These are phyloP conservation scores for Plantago coronopus DNA, from an alignment of 305 asterid species.

Conservation along the genomic window DNA sequence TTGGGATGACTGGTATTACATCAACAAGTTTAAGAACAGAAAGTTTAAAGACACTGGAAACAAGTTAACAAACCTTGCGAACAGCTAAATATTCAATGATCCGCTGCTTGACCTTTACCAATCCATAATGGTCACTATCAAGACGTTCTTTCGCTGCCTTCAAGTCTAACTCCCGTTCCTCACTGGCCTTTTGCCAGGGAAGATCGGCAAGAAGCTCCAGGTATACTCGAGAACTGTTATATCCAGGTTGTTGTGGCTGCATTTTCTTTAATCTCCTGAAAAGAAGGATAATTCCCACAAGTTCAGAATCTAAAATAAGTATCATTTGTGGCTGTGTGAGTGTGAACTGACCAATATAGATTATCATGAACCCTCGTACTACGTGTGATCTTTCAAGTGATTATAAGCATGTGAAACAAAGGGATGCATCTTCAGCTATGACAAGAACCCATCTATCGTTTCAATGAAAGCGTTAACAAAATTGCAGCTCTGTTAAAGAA, in stretches of 20 bases:
- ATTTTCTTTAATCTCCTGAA: constrained; percentile 94
- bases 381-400: neutral
- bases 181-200: constrained; percentile 94
- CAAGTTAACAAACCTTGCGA: constrained; percentile 67
- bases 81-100: constrained; percentile 97
- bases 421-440: neutral
- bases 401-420: neutral
- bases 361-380: neutral
- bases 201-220: constrained; percentile 97
- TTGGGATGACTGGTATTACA: constrained; percentile 21
- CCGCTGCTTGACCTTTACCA: constrained; percentile 90
- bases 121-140: constrained; percentile 91
- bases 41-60: constrained; percentile 20
- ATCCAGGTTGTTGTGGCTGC: constrained; percentile 99
- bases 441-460: neutral
- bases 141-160: constrained; percentile 90
- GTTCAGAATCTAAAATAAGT: neutral
- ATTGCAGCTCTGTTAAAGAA: constrained; percentile 4
- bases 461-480: constrained; percentile 8
- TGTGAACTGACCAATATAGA: too few relatives aligned
- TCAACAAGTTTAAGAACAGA: constrained; percentile 15
- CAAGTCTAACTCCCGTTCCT: constrained; percentile 73
- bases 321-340: neutral
- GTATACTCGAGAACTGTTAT: constrained; percentile 87
- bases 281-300: constrained; percentile 18